Base-by-base conservation (phyloP, 1,284 basidiomycete genomes). In the Irpex sp. region DNA sequence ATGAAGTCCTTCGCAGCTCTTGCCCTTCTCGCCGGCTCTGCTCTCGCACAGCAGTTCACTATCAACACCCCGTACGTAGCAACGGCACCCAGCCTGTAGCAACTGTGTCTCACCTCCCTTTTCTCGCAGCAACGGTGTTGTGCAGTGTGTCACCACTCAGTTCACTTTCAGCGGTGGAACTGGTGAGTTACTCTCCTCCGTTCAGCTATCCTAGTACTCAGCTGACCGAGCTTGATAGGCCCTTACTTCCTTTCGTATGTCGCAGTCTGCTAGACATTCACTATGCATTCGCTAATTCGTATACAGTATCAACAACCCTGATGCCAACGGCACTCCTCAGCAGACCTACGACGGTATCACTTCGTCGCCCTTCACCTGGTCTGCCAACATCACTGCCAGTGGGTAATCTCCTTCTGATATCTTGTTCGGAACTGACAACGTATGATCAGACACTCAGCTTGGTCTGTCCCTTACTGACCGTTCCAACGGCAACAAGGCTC, bases 381-480 rank as follows among this genome's bases (percentile, higher is more conserved):
- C 51, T 31, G 66, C 68, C 13, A 72, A 75, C 68, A 69, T 73
- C 58, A 56, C 70, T 7, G 65, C 65, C 6, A 67, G 72, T 69
- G 31, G 6, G 69, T 66, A 21, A 11, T 26, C 55, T 31, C 57
- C 15, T n/a, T 48, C 19, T 17, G 52, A 19, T 6, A 40, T 31
- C 15, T 60, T 17, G 4, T 47, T 36, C 13, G 26, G 26, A 15
- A 44, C n/a, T 57, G 4, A 48, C 38, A 21, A 62, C 31, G 19
- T 19, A 9, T 17, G 19, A 2, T 37, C 26, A 85, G 86, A 76
- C 17, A 82, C 79, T 5, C 71, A 65, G 21, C 69, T 89, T 56
- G 84, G 81, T 57, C 72, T 91, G 31, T 78, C 73, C 5, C 60
- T 91, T 62, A 79, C 79, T 71, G 89, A 91, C 66, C 71, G 57